Conservation (phyloP, 2,329 filamentous ascomycete genomes). For the Tolypocladium nubicola region DNA sequence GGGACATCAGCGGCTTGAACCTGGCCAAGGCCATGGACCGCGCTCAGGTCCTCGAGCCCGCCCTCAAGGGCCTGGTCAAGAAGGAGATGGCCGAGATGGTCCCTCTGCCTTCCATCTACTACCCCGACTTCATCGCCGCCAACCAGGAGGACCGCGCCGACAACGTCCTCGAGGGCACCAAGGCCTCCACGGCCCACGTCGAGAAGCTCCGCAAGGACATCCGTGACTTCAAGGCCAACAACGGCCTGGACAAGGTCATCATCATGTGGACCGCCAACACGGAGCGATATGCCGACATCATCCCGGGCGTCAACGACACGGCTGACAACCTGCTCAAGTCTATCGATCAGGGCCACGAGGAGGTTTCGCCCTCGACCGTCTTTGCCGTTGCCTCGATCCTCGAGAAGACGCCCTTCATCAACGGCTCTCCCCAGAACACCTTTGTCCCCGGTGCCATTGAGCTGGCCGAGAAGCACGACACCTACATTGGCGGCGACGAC, state of each 20-base stretch:
- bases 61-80: constrained; percentile 76
- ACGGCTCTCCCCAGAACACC: constrained; percentile 97
- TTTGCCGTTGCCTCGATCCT: constrained; percentile 93
- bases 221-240: constrained; percentile 79
- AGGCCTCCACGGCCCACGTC: constrained; percentile 79
- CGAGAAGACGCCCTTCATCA: constrained; percentile 90
- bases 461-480: constrained; percentile 74
- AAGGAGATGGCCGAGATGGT: constrained; percentile 89
- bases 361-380: constrained; percentile 90
- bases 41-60: constrained; percentile 89
- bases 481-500: constrained; percentile 95
- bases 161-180: constrained; percentile 74
- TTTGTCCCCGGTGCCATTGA: constrained; percentile 90
- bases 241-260: constrained; percentile 87
- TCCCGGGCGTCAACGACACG: constrained; percentile 88
- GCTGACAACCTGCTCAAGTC: constrained; percentile 85
- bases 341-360: constrained; percentile 77
- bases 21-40: constrained; percentile 90
- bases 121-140: constrained; percentile 97
- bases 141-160: constrained; percentile 97
- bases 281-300: constrained; percentile 84
- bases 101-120: constrained; percentile 92
- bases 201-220: constrained; percentile 92
- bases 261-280: constrained; percentile 99
- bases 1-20: constrained; percentile 93